Conservation (phyloP, 2,329 filamentous ascomycete genomes). For the Diaporthe caulivora region DNA sequence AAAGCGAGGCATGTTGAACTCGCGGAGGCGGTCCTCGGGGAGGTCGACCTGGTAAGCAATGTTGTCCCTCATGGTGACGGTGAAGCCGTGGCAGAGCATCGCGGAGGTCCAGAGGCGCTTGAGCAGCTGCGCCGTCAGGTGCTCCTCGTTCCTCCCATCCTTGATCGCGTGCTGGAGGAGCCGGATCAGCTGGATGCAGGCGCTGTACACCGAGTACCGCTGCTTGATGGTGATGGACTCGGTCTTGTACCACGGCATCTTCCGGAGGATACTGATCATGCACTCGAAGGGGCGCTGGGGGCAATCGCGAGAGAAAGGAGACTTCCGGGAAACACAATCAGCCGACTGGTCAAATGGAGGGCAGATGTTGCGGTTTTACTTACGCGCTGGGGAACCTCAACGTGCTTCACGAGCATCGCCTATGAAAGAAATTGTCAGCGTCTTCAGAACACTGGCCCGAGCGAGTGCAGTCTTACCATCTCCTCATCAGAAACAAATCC, state of each 20-base stretch:
- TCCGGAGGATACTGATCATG: conserved; percentile 72
- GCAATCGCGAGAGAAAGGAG: conserved; percentile 70
- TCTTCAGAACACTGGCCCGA: background rate
- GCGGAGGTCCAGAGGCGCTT: conserved; percentile 65
- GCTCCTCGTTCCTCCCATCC: conserved; percentile 53
- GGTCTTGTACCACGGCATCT: conserved; percentile 73
- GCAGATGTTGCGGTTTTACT: conserved; percentile 48
- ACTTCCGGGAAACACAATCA: conserved; percentile 52
- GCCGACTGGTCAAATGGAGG: conserved; percentile 18
- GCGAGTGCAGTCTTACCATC: conserved; percentile 52
- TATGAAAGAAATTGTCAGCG: background rate
- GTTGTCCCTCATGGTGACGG: conserved; percentile 71
- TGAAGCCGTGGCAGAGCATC: conserved; percentile 72
- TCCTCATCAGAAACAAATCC: conserved; percentile 73
- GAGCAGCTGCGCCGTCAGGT: conserved; percentile 65
- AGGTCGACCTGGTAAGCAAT: conserved; percentile 60
- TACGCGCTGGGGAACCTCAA: conserved; percentile 72
- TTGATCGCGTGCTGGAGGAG: conserved; percentile 59
- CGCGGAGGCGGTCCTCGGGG: conserved; percentile 49
- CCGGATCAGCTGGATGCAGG: conserved; percentile 62
- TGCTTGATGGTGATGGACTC: conserved; percentile 69
- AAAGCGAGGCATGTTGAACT: conserved; percentile 61
- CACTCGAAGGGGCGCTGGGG: conserved; percentile 75
- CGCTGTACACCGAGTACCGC: conserved; percentile 64
- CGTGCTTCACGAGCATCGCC: conserved; percentile 72